Percentiles rank a stretch among this genome's conserved stretches.
phyloP scores from a whole-genome alignment of 2,329 filamentous ascomycete genomes.

The Clonostachys rosea region DNA sequence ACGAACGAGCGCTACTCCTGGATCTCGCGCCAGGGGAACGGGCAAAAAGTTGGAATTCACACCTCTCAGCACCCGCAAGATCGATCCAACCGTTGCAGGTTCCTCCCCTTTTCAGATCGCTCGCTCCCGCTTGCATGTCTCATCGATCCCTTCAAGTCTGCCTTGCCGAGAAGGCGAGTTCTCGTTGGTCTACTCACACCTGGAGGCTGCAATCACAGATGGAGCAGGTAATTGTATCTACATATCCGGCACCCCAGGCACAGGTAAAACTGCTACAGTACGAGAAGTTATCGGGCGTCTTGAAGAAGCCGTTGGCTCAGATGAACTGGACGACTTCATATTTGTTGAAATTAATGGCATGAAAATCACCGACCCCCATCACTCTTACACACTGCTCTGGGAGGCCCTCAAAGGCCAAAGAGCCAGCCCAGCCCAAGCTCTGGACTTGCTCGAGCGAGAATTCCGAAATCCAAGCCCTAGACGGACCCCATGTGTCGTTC shows the following conservation, averaged over 20 bases:
- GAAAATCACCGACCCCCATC: constrained; percentile 98
- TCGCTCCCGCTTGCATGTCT: constrained; percentile 84
- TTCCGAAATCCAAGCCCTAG: constrained; percentile 89
- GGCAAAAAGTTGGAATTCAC: constrained; percentile 87
- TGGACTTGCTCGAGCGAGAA: constrained; percentile 86
- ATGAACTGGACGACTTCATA: constrained; percentile 96
- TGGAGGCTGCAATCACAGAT: constrained; percentile 90
- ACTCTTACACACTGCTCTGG: constrained; percentile 93
- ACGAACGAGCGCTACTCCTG: constrained; percentile 19
- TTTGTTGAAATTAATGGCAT: constrained; percentile 99
- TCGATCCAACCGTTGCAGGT: constrained; percentile 71
- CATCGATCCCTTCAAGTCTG: constrained; percentile 82
- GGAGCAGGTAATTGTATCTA: constrained; percentile 96
- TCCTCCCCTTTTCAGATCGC: constrained; percentile 90
- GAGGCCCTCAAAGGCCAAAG: constrained; percentile 91
- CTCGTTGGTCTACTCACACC: constrained; percentile 83
- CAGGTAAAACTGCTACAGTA: constrained; percentile 95
- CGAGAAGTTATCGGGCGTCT: constrained; percentile 88
- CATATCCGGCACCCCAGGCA: constrained; percentile 97
- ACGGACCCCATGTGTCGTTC: constrained; percentile 87
- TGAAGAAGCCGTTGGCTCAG: constrained; percentile 79
- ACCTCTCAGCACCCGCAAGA: constrained; percentile 80
- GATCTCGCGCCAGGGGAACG: constrained; percentile 22
- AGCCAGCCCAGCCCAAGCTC: constrained; percentile 84
- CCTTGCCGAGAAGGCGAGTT: constrained; percentile 94